Percentiles rank a stretch among this genome's conserved stretches.
Evolutionary conservation across 2,329 filamentous ascomycete genomes (phyloP).

Genomic region (Zymoseptoria passerinii): DNA sequence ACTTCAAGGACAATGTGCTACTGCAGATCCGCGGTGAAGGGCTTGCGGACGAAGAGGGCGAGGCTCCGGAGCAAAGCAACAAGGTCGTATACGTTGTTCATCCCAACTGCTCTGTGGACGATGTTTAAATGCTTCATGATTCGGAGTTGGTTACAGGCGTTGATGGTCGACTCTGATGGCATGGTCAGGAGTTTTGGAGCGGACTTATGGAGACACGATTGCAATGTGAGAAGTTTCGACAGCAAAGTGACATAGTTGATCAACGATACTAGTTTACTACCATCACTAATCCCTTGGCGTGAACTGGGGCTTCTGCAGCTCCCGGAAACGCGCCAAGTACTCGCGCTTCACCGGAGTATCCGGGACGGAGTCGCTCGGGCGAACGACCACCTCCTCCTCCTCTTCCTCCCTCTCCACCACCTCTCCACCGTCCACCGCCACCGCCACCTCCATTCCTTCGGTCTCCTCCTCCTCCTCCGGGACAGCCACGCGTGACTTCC

Average conservation of each 20-base stretch:
- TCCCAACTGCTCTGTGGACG: slow-evolving; percentile 82
- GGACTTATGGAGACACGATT: neutral
- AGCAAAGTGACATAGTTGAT: neutral
- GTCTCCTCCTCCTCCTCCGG: neutral
- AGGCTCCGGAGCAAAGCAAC: slow-evolving; percentile 41
- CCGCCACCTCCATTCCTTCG: neutral
- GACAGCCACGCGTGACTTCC: neutral
- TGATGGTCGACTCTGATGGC: neutral
- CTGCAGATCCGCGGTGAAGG: slow-evolving; percentile 70
- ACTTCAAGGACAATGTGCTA: slow-evolving; percentile 48
- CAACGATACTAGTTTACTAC: neutral
- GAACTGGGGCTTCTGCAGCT: neutral
- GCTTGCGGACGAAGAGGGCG: slow-evolving; percentile 67
- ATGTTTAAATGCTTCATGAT: slow-evolving; percentile 18
- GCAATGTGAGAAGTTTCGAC: neutral
- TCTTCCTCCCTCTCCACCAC: neutral
- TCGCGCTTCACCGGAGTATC: neutral
- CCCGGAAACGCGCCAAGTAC: neutral
- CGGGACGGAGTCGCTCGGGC: neutral
- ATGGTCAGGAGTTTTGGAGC: neutral
- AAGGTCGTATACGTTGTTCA: slow-evolving; percentile 78
- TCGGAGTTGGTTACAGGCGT: neutral
- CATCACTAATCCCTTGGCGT: neutral
- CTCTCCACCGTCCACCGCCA: neutral
- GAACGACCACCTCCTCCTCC: neutral